Percentiles rank a stretch among this genome's conserved stretches.
phyloP scores from a whole-genome alignment of 148 eudicot genomes.

The Cornus kousa region DNA sequence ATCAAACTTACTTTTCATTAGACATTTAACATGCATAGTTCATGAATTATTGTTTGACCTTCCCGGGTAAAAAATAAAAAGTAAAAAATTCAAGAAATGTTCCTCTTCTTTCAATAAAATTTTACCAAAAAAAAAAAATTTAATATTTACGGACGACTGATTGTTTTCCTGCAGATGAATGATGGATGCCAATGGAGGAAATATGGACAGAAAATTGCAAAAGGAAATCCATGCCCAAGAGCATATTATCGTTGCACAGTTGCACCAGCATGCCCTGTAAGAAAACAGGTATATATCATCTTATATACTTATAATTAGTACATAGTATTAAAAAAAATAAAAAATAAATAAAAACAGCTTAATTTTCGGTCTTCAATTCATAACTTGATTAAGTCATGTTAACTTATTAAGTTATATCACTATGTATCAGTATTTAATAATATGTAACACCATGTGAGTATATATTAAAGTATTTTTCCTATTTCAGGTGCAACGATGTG shows the following conservation, averaged over 20 bases:
- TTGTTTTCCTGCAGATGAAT: conserved; percentile 47
- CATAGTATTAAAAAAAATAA: not conserved
- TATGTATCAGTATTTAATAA: too few species aligned
- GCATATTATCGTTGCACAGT: conserved; percentile 88
- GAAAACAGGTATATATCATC: conserved; percentile 57
- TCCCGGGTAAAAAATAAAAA: too few species aligned
- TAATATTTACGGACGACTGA: not conserved
- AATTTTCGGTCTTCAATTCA: too few species aligned
- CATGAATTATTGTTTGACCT: too few species aligned
- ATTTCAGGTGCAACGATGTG: conserved; percentile 70
- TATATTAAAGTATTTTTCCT: too few species aligned
- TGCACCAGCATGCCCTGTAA: conserved; percentile 69
- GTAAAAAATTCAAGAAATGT: too few species aligned
- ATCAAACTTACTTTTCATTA: not conserved
- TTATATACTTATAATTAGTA: not conserved
- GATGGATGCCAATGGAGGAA: conserved; percentile 95
- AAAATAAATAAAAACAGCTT: too few species aligned
- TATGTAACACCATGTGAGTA: too few species aligned
- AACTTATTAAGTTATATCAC: too few species aligned
- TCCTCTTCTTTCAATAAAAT: too few species aligned
- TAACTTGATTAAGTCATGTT: too few species aligned
- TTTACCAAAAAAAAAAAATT: too few species aligned
- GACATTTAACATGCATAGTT: not conserved
- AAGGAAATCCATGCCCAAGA: conserved; percentile 87
- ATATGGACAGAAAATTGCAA: conserved; percentile 79